Evolutionary conservation across 495 filamentous ascomycete species (phyloP), one percentile per base, ranked within the genome.

Genomic region (Pyrenula massariospora): DNA sequence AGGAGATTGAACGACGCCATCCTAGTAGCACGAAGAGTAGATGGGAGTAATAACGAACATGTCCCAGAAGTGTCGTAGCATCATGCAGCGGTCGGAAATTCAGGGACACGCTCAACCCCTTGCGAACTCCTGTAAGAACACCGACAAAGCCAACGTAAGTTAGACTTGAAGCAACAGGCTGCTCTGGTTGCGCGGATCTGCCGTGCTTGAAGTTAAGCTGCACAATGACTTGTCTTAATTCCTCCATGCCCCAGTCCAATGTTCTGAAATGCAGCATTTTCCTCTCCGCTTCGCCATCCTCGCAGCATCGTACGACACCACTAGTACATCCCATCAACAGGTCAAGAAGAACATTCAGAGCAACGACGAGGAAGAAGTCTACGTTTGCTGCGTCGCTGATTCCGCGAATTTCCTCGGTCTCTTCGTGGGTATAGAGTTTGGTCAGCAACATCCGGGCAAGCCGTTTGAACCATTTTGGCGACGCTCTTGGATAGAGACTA

Each of bases 201-300:
- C 65, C 61, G 1, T 65, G 56, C 20, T 80, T 68, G 62, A 76
- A 86, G 50, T 87, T 81, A 25, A 86, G 67, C 47, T 77, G 73
- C 3, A 86, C 78, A 24, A 85, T 63, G 25, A 85, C 57, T 21
- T 73, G 65, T 20, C 84, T 72, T 24, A 86, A 65, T 12, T 64
- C 61, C 58, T 83, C 75, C 84, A 87, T 86, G 0, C 70, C 78
- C 84, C 84, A 87, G 60, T 87, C 84, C 52, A 87, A 64, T 2
- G 82, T 84, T 10, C 84, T 69, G 59, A 86, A 87, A 65, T 86
- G 84, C 58, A 85, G 58, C 73, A 85, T 78, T 51, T 60, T 67
- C 0, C 56, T 56, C 22, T 63, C 50, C 0, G 57, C 55, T 24
- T 54, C 61, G 1, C 65, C 59, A 25, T 67, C 61, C 1, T 55